These are phyloP conservation scores for Moesziomyces parantarcticus DNA, from an alignment of 1,284 basidiomycete genomes.

Conservation along the genomic window DNA sequence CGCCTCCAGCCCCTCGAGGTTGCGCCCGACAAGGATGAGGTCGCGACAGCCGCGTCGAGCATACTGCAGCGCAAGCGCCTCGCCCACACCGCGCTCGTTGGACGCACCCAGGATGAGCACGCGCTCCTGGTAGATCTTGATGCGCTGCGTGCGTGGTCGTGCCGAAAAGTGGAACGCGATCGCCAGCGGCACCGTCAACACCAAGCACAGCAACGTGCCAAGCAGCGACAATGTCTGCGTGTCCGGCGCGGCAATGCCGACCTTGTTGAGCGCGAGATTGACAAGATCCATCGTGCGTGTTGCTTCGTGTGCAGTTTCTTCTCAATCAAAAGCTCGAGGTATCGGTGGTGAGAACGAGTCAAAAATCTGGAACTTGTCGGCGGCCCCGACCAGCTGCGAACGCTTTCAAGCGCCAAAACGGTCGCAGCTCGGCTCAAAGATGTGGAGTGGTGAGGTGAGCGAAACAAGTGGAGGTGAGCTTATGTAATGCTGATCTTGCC, in stretches of 20 bases:
- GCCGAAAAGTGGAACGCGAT: slow-evolving; percentile 36
- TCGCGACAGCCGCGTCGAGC: slow-evolving; percentile 79
- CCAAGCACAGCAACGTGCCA: slow-evolving; percentile 31
- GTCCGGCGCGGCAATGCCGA: slow-evolving; percentile 27
- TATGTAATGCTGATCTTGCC: slow-evolving; percentile 23
- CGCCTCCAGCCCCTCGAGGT: slow-evolving; percentile 73
- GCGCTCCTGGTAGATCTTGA: slow-evolving; percentile 73
- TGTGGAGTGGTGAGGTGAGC: background rate
- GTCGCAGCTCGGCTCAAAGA: background rate
- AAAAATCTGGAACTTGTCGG: background rate
- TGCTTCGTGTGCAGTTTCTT: background rate
- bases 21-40: slow-evolving; percentile 79
- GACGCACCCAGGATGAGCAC: slow-evolving; percentile 84
- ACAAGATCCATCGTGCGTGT: slow-evolving; percentile 35
- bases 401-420: background rate
- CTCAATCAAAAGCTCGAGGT: background rate
- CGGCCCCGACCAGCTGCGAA: background rate
- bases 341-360: background rate
- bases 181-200: slow-evolving; percentile 16
- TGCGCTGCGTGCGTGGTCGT: slow-evolving; percentile 24
- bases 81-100: slow-evolving; percentile 78
- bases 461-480: background rate
- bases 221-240: slow-evolving; percentile 37
- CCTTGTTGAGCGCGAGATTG: slow-evolving; percentile 8
- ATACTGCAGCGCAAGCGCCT: slow-evolving; percentile 78